These are phyloP conservation scores for Penicillium samsonianum DNA, from an alignment of 495 filamentous ascomycete species.

Conservation along the genomic window DNA sequence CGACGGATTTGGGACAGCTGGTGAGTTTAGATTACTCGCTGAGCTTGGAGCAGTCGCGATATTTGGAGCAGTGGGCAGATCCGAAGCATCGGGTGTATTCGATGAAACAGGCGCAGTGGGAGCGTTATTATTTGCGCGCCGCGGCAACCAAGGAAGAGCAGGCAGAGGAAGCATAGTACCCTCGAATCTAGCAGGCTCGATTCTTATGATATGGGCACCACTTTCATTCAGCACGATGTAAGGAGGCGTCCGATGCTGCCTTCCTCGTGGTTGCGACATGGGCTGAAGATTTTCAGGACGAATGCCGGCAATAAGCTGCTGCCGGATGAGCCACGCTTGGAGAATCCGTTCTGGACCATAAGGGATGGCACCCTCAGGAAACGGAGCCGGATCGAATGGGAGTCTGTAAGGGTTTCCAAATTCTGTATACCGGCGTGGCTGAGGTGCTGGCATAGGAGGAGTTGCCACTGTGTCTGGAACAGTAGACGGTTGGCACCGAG, in stretches of 20 bases:
- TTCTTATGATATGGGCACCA: neutral
- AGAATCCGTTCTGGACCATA: conserved; percentile 13
- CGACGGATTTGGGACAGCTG: neutral
- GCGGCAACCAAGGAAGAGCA: neutral
- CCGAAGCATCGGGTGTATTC: neutral
- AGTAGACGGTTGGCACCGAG: neutral
- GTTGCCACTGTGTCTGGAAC: neutral
- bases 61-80: neutral
- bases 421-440: neutral
- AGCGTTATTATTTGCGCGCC: no score
- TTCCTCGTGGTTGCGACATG: conserved; percentile 2
- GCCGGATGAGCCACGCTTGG: conserved; percentile 34
- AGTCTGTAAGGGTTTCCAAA: neutral
- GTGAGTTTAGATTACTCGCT: neutral
- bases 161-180: conserved; percentile 6
- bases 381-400: neutral
- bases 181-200: neutral
- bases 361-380: neutral
- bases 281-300: conserved; percentile 24
- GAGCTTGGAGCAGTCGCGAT: neutral
- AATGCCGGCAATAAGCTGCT: conserved; percentile 37
- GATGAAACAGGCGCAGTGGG: neutral
- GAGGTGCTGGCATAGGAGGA: neutral
- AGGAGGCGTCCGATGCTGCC: neutral
- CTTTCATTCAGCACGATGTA: neutral